Conservation (phyloP, 2,329 filamentous ascomycete genomes). For the Ophiosphaerella narmari region DNA sequence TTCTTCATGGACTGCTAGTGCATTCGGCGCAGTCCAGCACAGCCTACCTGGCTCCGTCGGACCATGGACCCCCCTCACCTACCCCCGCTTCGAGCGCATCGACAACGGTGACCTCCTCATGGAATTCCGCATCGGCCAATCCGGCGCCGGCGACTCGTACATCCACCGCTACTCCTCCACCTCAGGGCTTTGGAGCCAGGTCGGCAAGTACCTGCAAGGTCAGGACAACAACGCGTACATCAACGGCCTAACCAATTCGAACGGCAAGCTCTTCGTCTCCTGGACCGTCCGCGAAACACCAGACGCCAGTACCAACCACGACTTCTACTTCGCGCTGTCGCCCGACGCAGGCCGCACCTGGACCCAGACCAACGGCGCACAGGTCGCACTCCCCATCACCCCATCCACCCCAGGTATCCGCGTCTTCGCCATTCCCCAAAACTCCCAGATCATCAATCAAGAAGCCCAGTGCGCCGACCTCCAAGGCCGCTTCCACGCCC, state of each 20-base stretch:
- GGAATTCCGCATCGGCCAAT: conserved; percentile 58
- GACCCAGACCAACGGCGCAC: conserved; percentile 46
- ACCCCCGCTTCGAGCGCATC: conserved; percentile 54
- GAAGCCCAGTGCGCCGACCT: conserved; percentile 55
- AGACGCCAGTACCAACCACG: conserved; percentile 54
- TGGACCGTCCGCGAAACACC: conserved; percentile 60
- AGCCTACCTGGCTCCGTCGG: conserved; percentile 36
- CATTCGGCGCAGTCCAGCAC: conserved; percentile 36
- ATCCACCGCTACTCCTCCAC: conserved; percentile 52
- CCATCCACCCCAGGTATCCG: conserved; percentile 51
- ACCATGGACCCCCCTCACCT: conserved; percentile 51
- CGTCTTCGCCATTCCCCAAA: conserved; percentile 53
- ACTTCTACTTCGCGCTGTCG: conserved; percentile 57
- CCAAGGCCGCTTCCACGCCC: conserved; percentile 54
- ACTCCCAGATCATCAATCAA: conserved; percentile 56
- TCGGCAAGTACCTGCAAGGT: conserved; percentile 52
- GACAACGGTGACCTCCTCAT: conserved; percentile 50
- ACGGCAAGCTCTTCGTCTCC: conserved; percentile 49
- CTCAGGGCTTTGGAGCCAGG: conserved; percentile 45
- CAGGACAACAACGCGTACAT: conserved; percentile 58
- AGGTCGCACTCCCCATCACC: conserved; percentile 49
- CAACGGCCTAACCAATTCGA: conserved; percentile 52
- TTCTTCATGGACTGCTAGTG: conserved; percentile 30
- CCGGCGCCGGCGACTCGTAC: conserved; percentile 56
- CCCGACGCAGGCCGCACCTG: conserved; percentile 52